Evolutionary conservation across 305 asterid genomes (phyloP).

Genomic region (Fraxinus floribunda): DNA sequence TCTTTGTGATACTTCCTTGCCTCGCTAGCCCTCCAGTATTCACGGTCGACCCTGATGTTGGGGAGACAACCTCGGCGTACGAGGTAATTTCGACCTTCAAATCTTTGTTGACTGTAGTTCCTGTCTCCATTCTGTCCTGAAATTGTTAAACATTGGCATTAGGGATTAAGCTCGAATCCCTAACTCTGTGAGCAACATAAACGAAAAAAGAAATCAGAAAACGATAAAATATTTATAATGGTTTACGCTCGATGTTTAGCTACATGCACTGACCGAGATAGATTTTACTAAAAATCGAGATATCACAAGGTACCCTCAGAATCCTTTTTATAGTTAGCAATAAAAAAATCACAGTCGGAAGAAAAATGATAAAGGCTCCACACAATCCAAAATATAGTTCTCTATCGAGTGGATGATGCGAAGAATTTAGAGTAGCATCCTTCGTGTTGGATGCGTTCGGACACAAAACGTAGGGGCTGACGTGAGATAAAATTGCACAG

Average conservation of each 20-base stretch:
- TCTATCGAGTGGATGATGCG: not conserved
- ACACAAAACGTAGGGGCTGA: not conserved
- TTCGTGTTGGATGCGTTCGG: not conserved
- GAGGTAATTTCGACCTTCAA: conserved; percentile 48
- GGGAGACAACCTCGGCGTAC: conserved; percentile 23
- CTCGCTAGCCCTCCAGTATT: conserved; percentile 54
- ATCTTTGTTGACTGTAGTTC: conserved; percentile 32
- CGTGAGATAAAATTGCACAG: not conserved
- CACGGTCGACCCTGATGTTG: not conserved
- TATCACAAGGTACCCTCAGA: not conserved
- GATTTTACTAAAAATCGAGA: not conserved
- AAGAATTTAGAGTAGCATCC: not conserved
- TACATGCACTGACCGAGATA: not conserved
- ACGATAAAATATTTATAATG: not conserved
- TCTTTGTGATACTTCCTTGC: conserved; percentile 60
- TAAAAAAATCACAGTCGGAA: not conserved
- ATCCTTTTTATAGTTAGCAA: not conserved
- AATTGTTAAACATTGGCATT: not conserved
- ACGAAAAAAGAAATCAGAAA: not conserved
- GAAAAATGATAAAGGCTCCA: not conserved
- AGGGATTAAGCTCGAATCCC: not conserved
- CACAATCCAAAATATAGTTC: not conserved
- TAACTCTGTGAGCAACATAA: not conserved
- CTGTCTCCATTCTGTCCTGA: not conserved
- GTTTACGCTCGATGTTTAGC: not conserved